Conservation (phyloP, 441 rosid species). For the Erysimum cheiri region DNA sequence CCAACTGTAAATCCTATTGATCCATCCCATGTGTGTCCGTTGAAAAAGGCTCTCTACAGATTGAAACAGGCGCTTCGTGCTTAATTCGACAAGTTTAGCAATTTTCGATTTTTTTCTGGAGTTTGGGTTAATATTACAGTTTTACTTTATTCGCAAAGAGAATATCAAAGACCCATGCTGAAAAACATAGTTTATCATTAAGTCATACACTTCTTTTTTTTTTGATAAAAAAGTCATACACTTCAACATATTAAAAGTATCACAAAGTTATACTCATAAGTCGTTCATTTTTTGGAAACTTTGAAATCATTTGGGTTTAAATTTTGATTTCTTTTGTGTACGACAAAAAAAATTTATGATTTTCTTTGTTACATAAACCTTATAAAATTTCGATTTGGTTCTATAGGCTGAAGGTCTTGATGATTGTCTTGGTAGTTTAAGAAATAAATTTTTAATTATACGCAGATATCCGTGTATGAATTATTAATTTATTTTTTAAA, state of each 20-base stretch:
- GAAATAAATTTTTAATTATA: not conserved
- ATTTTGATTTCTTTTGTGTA: not conserved
- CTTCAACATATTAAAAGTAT: not conserved
- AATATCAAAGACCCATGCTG: not conserved
- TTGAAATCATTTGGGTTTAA: too few relatives aligned
- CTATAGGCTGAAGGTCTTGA: not conserved
- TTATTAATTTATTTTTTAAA: not conserved
- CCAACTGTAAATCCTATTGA: not conserved
- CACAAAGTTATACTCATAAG: not conserved
- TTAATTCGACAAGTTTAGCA: too few relatives aligned
- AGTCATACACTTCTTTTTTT: too few relatives aligned
- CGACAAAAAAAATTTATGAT: not conserved
- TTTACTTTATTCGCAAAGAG: not conserved
- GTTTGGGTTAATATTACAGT: too few relatives aligned
- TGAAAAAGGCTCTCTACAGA: too few relatives aligned
- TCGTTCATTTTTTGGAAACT: not conserved
- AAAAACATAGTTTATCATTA: not conserved
- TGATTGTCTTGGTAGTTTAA: not conserved
- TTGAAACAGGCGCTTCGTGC: too few relatives aligned
- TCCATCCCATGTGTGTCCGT: too few relatives aligned
- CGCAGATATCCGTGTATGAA: not conserved
- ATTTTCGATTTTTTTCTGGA: too few relatives aligned
- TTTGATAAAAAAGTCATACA: too few relatives aligned
- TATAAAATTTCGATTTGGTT: not conserved
- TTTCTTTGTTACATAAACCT: not conserved